A percentile compares a stretch with the other conserved stretches of the same genome.
These are phyloP conservation scores for Arthroderma sp. DNA, from an alignment of 2,329 filamentous ascomycete genomes.

Conservation along the genomic window DNA sequence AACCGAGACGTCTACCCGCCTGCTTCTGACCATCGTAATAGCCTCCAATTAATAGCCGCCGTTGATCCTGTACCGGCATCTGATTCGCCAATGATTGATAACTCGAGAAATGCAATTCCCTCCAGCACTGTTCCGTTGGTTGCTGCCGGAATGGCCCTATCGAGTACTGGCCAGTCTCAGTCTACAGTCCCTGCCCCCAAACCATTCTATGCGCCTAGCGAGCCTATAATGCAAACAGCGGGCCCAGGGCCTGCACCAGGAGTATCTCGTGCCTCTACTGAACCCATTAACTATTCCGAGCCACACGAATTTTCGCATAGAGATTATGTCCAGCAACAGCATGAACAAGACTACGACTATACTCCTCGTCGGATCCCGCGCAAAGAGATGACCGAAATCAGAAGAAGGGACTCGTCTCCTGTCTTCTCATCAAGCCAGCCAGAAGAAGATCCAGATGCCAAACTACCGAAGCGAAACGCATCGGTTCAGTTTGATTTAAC, in stretches of 20 bases:
- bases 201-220: too few species aligned
- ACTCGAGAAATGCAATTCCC: constrained; percentile 24
- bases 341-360: too few species aligned
- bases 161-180: too few species aligned
- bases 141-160: too few species aligned
- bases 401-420: constrained; percentile 37
- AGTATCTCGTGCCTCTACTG: too few species aligned
- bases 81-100: constrained; percentile 52
- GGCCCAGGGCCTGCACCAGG: too few species aligned
- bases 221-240: too few species aligned
- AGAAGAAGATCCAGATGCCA: constrained; percentile 13
- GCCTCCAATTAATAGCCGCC: constrained; percentile 37
- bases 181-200: too few species aligned
- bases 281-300: too few species aligned
- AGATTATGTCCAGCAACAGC: too few species aligned
- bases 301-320: too few species aligned
- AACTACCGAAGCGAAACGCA: constrained; percentile 19
- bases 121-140: background rate
- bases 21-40: background rate
- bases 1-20: constrained; percentile 18
- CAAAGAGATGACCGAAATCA: constrained; percentile 14
- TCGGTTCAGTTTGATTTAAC: constrained; percentile 46
- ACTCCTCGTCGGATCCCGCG: too few species aligned
- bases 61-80: constrained; percentile 55
- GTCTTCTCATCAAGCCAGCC: constrained; percentile 20